Base-by-base conservation (phyloP, 1,284 basidiomycete species). In the Puccinia hordei region DNA sequence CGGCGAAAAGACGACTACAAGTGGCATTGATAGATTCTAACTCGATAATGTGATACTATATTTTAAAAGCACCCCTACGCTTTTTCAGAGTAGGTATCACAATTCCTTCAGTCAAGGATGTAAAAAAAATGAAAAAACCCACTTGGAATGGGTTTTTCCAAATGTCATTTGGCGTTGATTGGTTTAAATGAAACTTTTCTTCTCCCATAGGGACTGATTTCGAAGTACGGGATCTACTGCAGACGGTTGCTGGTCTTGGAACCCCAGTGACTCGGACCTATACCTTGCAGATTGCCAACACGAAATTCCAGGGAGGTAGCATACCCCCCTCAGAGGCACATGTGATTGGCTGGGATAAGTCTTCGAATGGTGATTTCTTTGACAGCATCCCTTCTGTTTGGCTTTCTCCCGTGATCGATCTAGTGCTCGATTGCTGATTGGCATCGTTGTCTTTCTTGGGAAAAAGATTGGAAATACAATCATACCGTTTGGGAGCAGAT, bases 391-490 rank as follows among this genome's bases (percentile, higher is more conserved):
- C 24, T 38, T 2, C 3, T 49, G 10, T 19, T 15, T 49, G 13
- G 17, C 10, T 49, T 49, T 49, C 17, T 19, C n/a, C n/a, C n/a
- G n/a, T n/a, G n/a, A n/a, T n/a, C n/a, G n/a, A n/a, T n/a, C n/a
- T n/a, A n/a, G n/a, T n/a, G n/a, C n/a, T n/a, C n/a, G n/a, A n/a
- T n/a, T n/a, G n/a, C n/a, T n/a, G n/a, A n/a, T n/a, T n/a, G n/a
- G n/a, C n/a, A n/a, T n/a, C 27, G 30, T 24, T 53, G 8, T 12
- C 2, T 35, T 63, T 49, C 13, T 2, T 33, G 19, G 30, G n/a
- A 3, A 51, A 17, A 27, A 38, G 78, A 80, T 80, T 80, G 78
- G 78, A 65, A 65, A 51, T 80, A 80, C 33, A 80, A 72, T 30
- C 69, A 80, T 44, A 53, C 78, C 27, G 73, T 73, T 53, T 80